Base-by-base conservation (phyloP, 306 rosid genomes). In the Inga laurina region DNA sequence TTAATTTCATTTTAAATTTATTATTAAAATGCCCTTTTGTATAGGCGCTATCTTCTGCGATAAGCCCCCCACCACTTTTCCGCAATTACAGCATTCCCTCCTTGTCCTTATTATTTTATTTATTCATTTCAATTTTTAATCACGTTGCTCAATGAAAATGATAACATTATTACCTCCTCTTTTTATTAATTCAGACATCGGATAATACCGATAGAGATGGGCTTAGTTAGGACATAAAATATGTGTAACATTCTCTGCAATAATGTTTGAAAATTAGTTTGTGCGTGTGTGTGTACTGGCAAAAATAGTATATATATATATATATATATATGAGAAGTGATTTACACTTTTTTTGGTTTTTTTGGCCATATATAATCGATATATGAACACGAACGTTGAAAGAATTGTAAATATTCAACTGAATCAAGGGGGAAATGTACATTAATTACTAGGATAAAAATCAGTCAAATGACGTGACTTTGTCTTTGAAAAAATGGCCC, bases 1-100 rank as follows among this genome's bases (percentile, higher is more conserved):
- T 56, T 56, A 7, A 5, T 52, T 8, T 56, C n/a, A 52, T 56
- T 57, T 57, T n/a, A 8, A 57, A n/a, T 6, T 24, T 48, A 45
- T 15, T n/a, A 21, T 19, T 57, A 62, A 71, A 34, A 71, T 37
- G 54, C 24, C 79, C 10, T 5, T n/a, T 32, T 48, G 65, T 66
- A 46, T 62, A 74, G 67, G 78, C 78, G 77, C 74, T 75, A 52
- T 80, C 39, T 84, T 35, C 52, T 41, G 21, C 13, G 70, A 7
- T 12, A 62, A 27, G 68, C 18, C 8, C 68, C 37, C 18, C 37
- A 16, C 11, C 68, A 4, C 9, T 71, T 48, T 86, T 18, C 92
- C 91, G 83, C 79, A 86, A 90, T 81, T 81, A 14, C 74, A 85
- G 93, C 84, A 84, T 86, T 89, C 37, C 21, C 8, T 27, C 8